These are phyloP conservation scores for Rhodamnia rubescens DNA, from an alignment of 345 rosid species.

Conservation along the genomic window DNA sequence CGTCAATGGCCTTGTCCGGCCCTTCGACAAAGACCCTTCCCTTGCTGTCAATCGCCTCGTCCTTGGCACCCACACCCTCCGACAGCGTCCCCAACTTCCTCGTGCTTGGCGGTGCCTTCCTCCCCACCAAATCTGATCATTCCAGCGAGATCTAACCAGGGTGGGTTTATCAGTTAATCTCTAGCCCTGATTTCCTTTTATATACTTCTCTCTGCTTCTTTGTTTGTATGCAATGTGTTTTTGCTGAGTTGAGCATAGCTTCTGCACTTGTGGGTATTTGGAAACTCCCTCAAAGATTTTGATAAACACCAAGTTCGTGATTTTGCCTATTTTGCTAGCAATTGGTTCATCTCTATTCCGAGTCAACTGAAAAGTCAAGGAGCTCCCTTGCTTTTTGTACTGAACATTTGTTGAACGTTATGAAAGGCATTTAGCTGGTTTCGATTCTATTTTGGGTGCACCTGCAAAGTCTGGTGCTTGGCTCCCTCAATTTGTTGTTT, in stretches of 20 bases:
- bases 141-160: not conserved
- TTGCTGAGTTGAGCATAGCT: not conserved
- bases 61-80: too few relatives aligned
- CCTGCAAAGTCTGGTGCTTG: not conserved
- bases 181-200: not conserved
- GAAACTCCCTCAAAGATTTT: not conserved
- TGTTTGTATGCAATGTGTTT: not conserved
- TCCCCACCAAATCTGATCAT: too few relatives aligned
- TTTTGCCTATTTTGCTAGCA: too few relatives aligned
- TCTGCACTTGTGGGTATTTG: not conserved
- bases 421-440: not conserved
- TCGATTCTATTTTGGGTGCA: too few relatives aligned
- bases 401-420: not conserved
- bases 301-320: too few relatives aligned
- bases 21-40: too few relatives aligned
- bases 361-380: not conserved
- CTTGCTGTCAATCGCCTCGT: too few relatives aligned
- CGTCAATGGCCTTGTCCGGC: too few relatives aligned
- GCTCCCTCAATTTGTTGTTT: not conserved
- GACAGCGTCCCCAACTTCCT: too few relatives aligned
- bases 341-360: too few relatives aligned
- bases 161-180: not conserved
- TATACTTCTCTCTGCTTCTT: not conserved
- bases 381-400: not conserved
- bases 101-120: too few relatives aligned